These are phyloP conservation scores for Coemansia sp. DNA, from an alignment of 192 early-diverging fungal genomes.

Conservation along the genomic window DNA sequence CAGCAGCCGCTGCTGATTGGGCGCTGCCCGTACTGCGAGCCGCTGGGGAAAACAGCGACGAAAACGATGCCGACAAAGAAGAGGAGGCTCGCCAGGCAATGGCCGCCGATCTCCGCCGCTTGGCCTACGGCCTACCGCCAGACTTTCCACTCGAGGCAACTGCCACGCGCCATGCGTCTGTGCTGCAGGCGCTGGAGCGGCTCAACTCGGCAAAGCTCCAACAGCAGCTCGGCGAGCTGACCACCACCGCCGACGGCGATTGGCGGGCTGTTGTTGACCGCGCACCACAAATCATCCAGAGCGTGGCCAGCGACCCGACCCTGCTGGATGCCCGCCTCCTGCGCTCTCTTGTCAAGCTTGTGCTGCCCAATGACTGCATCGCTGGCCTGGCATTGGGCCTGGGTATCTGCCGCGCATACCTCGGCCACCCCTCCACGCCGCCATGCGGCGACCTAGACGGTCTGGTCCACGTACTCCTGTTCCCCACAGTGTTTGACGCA, in stretches of 20 bases:
- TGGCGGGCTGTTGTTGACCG: slow-evolving; percentile 41
- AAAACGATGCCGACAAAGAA: neutral
- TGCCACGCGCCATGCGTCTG: slow-evolving; percentile 26
- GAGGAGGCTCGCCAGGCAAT: slow-evolving; percentile 18
- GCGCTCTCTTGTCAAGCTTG: slow-evolving; percentile 40
- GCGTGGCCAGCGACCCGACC: slow-evolving; percentile 26
- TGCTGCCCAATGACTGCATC: slow-evolving; percentile 55
- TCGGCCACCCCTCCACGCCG: slow-evolving; percentile 13
- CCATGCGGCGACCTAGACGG: slow-evolving; percentile 47
- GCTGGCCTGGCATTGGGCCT: slow-evolving; percentile 44
- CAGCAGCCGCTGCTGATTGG: slow-evolving; percentile 24
- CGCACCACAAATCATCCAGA: slow-evolving; percentile 38
- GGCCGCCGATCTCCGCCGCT: slow-evolving; percentile 20
- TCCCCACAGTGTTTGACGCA: slow-evolving; percentile 72
- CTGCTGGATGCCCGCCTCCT: slow-evolving; percentile 40
- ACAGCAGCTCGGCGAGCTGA: too few relatives aligned
- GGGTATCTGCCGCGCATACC: slow-evolving; percentile 40
- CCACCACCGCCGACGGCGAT: slow-evolving; percentile 10
- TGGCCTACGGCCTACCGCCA: slow-evolving; percentile 47
- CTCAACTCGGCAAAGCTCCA: slow-evolving; percentile 45
- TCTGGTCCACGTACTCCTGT: slow-evolving; percentile 61
- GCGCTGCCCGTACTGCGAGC: slow-evolving; percentile 38
- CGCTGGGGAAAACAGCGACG: neutral
- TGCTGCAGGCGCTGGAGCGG: slow-evolving; percentile 47
- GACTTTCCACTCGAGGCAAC: slow-evolving; percentile 41